These are phyloP conservation scores for Kingdonia uniflora DNA, from an alignment of 164 flowering plant genomes.

Conservation along the genomic window DNA sequence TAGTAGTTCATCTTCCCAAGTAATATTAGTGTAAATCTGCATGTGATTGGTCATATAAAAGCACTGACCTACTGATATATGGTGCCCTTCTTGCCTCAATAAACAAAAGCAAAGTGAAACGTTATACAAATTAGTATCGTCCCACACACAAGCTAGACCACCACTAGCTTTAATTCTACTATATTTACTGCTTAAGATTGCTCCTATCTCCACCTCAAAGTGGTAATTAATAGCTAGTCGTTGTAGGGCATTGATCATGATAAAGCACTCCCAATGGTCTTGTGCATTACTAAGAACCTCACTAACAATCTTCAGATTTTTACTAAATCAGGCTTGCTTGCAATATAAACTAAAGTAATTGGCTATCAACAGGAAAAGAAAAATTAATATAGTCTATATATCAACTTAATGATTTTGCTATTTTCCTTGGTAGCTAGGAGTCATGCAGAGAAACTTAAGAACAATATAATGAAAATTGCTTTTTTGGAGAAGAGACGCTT, in stretches of 20 bases:
- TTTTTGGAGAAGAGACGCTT: no score
- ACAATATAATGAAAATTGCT: no score
- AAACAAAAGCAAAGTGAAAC: conserved; percentile 26
- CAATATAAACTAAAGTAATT: no score
- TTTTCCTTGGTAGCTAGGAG: no score
- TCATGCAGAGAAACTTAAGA: no score
- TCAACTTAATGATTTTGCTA: no score
- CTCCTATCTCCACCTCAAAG: conserved; percentile 23
- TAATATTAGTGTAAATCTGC: neutral
- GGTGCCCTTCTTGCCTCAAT: conserved; percentile 14
- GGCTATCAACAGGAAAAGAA: no score
- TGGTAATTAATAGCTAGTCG: conserved; percentile 21
- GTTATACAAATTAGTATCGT: conserved; percentile 6
- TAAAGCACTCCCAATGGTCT: conserved; percentile 9
- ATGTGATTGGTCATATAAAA: no score
- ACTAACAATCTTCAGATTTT: no score
- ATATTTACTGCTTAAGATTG: conserved; percentile 4
- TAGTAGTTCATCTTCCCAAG: neutral
- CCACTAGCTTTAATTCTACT: neutral
- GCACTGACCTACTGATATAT: conserved; percentile 8
- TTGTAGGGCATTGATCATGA: conserved; percentile 23
- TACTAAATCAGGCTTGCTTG: no score
- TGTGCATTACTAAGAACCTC: conserved; percentile 9
- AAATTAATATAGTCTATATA: no score
- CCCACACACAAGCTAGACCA: neutral